Evolutionary conservation across 352 stramenopile genomes (phyloP), one percentile per base, ranked within the genome.

Genomic region (Phytopythium litorale): DNA sequence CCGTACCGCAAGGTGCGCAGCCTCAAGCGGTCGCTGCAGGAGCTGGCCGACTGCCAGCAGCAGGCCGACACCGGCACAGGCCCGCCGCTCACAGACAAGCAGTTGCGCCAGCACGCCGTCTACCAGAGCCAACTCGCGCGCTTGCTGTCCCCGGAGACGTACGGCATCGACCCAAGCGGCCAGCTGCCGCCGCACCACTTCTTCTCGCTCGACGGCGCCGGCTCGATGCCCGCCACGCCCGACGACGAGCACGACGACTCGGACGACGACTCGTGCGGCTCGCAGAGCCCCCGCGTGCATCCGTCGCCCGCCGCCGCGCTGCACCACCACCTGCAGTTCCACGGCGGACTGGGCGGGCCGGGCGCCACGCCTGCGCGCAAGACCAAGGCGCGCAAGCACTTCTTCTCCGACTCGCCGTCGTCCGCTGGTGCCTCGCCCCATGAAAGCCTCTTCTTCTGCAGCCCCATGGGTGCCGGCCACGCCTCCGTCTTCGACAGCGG

Each of bases 71-170:
- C 75, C 59, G 73, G 70, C 15, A 66, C 69, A 12, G 72, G 72
- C 12, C 72, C 69, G 33, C 69, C 69, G 18, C 76, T 92, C 49
- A 88, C 84, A 60, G 81, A 91, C 53, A 93, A 93, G 68, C 84
- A 93, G 59, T 57, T 87, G 25, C 77, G 85, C 46, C 84, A 93
- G 56, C 74, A 82, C 33, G 62, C 71, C 50, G 75, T 76, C 19
- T 91, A 90, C 56, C 81, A 90, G 63, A 78, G 70, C 28, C 84
- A 93, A 56, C 67, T 93, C n/a, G 78, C 88, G 60, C 85, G 84
- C 13, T 72, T 93, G n/a, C 66, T 93, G 33, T 87, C 81, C 1
- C 81, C 84, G 18, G 81, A 90, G 71, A 91, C 81, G 2, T 93
- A 93, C 70, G 84, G 84, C 51, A 92, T 91, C 56, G 82, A 91